Evolutionary conservation across 305 asterid genomes (phyloP), one percentile per base, ranked within the genome.

Genomic region (Striga hermonthica): DNA sequence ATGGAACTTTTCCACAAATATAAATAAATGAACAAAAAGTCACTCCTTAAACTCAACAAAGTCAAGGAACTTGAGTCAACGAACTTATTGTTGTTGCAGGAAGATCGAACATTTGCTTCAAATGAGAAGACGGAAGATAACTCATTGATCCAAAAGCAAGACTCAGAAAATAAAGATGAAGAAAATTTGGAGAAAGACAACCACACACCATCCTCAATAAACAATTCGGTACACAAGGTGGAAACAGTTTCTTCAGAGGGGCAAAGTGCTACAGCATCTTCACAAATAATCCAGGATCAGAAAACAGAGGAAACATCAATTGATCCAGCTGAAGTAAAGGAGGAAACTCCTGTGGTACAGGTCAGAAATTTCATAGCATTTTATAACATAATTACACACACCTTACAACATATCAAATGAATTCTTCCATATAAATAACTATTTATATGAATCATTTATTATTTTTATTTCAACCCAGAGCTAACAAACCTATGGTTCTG

Each of bases 261-360:
- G 71, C 61, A 67, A 75, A 58, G 39, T 13, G 63, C 57, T 28
- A 22, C 56, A 13, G 36, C 68, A 41, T 48, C 64, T 64, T 62
- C 72, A 47, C 72, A 49, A 60, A 72, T 5, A 41, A 41, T 41
- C 47, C 47, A 6, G 47, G 47, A 54, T 55, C 56, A 39, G 4
- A 47, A 35, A 61, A 47, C 64, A 68, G 70, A 64, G 9, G 65
- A 74, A 3, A 43, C 50, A 64, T 38, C 59, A 67, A 60, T 58
- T 58, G 68, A 69, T 66, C 68, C 56, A 61, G 58, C 55, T 43
- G 73, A 61, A 71, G 64, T 10, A 28, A 48, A 48, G 43, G 70
- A 73, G 61, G 83, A 76, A 58, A 52, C 28, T 41, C 34, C 4
- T 57, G 76, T 74, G 75, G 77, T 71, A 76, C 60, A n/a, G 53